phyloP scores from a whole-genome alignment of 495 filamentous ascomycete species.

The Daldinia caldariorum region DNA sequence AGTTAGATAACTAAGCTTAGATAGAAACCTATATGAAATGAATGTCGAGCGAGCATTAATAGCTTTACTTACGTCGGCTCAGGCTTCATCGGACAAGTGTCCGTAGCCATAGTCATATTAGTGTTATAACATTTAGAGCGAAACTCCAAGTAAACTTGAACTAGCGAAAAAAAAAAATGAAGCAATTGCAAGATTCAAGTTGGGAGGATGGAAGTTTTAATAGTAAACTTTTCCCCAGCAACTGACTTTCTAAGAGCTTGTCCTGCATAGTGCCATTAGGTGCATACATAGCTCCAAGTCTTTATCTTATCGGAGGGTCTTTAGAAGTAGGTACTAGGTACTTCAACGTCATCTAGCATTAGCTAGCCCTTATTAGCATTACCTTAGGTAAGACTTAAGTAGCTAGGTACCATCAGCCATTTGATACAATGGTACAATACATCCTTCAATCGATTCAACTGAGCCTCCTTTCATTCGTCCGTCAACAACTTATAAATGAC shows the following conservation, averaged over 20 bases:
- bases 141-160: slow-evolving; percentile 11
- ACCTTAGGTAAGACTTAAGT: too few species aligned
- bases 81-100: slow-evolving; percentile 55
- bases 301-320: slow-evolving; percentile 45
- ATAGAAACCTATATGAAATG: slow-evolving; percentile 14
- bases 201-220: slow-evolving; percentile 17
- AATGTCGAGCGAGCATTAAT: slow-evolving; percentile 17
- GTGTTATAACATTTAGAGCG: slow-evolving; percentile 6
- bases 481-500: slow-evolving; percentile 1
- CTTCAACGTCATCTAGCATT: slow-evolving; percentile 34
- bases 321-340: slow-evolving; percentile 7
- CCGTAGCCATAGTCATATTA: slow-evolving; percentile 47
- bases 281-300: slow-evolving; percentile 8
- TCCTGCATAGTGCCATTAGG: slow-evolving; percentile 1
- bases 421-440: background rate
- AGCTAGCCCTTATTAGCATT: too few species aligned
- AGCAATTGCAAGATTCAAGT: slow-evolving; percentile 12
- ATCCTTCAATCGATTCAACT: slow-evolving; percentile 38
- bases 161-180: slow-evolving; percentile 8
- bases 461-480: slow-evolving; percentile 1
- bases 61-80: slow-evolving; percentile 56
- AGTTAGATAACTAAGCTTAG: slow-evolving; percentile 35
- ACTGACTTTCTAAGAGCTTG: slow-evolving; percentile 11
- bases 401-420: too few species aligned
- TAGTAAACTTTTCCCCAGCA: slow-evolving; percentile 16